phyloP scores from a whole-genome alignment of 306 rosid species.

The Rubus parviflorus region DNA sequence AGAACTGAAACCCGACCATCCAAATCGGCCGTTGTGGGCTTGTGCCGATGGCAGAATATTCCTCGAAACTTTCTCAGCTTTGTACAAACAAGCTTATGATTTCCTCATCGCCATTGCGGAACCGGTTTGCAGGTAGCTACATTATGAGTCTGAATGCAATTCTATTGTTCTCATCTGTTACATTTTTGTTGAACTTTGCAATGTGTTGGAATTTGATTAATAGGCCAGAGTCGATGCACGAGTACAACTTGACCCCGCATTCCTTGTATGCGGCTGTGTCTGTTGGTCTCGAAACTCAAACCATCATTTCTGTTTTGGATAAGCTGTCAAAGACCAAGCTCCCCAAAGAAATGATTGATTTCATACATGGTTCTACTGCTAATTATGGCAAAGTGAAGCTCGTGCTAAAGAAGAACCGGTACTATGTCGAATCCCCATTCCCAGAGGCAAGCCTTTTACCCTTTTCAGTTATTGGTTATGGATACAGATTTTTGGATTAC shows the following conservation, averaged over 20 bases:
- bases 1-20: conserved; percentile 81
- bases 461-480: conserved; percentile 9
- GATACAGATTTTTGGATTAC: conserved; percentile 13
- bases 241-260: conserved; percentile 91
- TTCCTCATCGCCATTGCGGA: conserved; percentile 93
- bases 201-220: conserved; percentile 17
- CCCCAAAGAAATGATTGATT: conserved; percentile 90
- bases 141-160: neutral
- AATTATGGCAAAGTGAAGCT: conserved; percentile 98
- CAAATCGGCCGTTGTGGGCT: conserved; percentile 90
- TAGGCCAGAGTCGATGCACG: conserved; percentile 98
- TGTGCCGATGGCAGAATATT: conserved; percentile 92
- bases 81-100: conserved; percentile 95
- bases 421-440: conserved; percentile 86
- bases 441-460: conserved; percentile 56
- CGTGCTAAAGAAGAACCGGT: conserved; percentile 88
- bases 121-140: conserved; percentile 85
- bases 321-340: conserved; percentile 92
- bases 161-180: neutral
- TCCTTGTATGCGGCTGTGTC: conserved; percentile 95
- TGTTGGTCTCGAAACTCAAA: conserved; percentile 88
- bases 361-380: conserved; percentile 80
- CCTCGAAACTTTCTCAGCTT: conserved; percentile 88
- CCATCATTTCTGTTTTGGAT: conserved; percentile 69
- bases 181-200: neutral